Evolutionary conservation across 2,329 filamentous ascomycete species (phyloP), one percentile per base, ranked within the genome.

Genomic region (Colletotrichum magnum): DNA sequence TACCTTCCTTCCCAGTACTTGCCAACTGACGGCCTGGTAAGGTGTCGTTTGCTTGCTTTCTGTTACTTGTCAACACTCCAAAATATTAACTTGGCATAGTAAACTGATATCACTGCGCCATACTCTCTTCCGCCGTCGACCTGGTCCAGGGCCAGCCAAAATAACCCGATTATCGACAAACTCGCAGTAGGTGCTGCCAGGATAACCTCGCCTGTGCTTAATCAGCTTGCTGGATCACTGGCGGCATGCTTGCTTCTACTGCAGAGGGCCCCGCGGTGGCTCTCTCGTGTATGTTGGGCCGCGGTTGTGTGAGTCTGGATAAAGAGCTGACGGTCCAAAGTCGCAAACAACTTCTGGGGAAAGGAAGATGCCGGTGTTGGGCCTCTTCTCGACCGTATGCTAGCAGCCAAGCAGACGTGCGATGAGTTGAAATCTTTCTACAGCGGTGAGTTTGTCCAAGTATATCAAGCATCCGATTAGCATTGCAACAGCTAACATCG

Each of bases 301-400:
- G 41, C 50, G n/a, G 26, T 24, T 7, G 10, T 13, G 1, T 18
- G 21, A 15, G 26, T 41, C 12, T 21, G 7, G 18, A 6, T 10
- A 10, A 6, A 39, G n/a, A 50, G 13, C 67, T 65, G 12, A 68
- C 24, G n/a, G n/a, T 13, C 5, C 18, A 65, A 73, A 95, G 95
- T 99, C 84, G 95, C 96, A 77, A 99, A 99, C 85, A 99, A 99
- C 80, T 99, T 99, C 82, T 99, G 96, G 96, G 96, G 96, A 72
- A 98, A 97, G 86, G 95, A 98, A 80, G 96, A 99, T 86, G 96
- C 95, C 59, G 97, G 96, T 79, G 95, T 99, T 77, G 87, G 88
- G 53, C 97, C 96, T 68, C 89, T 99, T 77, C 88, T 99, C 36
- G 94, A 95, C 80, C 95, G 96, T 77, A 97, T 99, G 94, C 92